Conservation (phyloP, 1,284 basidiomycete species). For the Meira nashicola region DNA sequence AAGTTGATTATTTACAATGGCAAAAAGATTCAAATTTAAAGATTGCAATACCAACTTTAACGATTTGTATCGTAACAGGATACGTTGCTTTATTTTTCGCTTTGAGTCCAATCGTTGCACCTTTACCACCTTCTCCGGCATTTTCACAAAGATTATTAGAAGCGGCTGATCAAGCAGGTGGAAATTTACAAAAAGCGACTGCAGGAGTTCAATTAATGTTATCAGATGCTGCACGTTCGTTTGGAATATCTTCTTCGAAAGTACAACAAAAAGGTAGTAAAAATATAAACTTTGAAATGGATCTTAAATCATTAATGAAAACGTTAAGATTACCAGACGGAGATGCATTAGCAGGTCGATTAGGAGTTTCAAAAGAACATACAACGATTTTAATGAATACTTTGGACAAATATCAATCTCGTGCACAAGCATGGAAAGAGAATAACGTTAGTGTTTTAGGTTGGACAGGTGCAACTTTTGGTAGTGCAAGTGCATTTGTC, state of each 20-base stretch:
- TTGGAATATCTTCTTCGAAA: background rate
- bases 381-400: background rate
- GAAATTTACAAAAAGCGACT: slow-evolving; percentile 9
- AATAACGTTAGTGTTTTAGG: slow-evolving; percentile 6
- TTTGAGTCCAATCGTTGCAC: slow-evolving; percentile 2
- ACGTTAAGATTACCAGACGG: slow-evolving; percentile 3
- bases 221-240: slow-evolving; percentile 7
- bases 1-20: slow-evolving; percentile 7
- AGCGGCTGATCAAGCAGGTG: slow-evolving; percentile 6
- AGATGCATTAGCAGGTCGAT: slow-evolving; percentile 2
- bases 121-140: slow-evolving; percentile 5
- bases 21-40: background rate
- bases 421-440: slow-evolving; percentile 11
- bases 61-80: slow-evolving; percentile 1
- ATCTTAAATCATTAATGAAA: background rate
- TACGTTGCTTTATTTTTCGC: slow-evolving; percentile 2
- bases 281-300: background rate
- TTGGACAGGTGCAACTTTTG: slow-evolving; percentile 7
- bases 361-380: slow-evolving; percentile 3
- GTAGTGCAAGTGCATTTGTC: slow-evolving; percentile 1
- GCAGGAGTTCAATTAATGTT: slow-evolving; percentile 4
- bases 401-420: background rate
- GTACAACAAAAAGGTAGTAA: background rate
- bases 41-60: background rate
- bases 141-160: slow-evolving; percentile 7